Base-by-base conservation (phyloP, 179 eudicot genomes). In the Camellia oleifera region DNA sequence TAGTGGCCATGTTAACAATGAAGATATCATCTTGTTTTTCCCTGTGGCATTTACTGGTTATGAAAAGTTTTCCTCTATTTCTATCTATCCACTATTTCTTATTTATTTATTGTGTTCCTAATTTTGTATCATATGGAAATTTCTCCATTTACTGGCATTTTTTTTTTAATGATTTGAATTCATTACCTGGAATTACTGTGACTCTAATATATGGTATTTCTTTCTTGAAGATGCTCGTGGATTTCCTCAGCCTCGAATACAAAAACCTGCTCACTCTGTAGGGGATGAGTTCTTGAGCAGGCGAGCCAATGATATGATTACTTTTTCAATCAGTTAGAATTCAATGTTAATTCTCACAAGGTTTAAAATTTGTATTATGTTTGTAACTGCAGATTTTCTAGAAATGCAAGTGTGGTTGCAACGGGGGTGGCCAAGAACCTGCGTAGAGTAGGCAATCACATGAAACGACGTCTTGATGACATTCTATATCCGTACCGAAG, bases 351-450 rank as follows among this genome's bases (percentile, higher is more conserved):
- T 46, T 46, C 48, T 9, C 48, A 68, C 17, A 14, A 23, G 80
- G n/a, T 26, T 44, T n/a, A 61, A 32, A 10, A 15, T 71, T 1
- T 81, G 53, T 23, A 15, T 66, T 74, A 68, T 63, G 10, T 26
- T 6, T 7, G 6, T 15, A 75, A 67, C 44, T 81, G 77, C 97
- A 94, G 98, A 79, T 94, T 92, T 75, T 81, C 91, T 17, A 86
- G 98, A 80, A 94, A 92, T 71, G 97, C 97, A 45, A 85, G 80
- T 46, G 80, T 94, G 68, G 97, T 94, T 76, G 98, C 92, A 18
- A 86, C 87, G 69, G 97, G 98, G 73, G 98, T 94, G 63, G 93
- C 84, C 15, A 92, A 89, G 88, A 92, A 94, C 85, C 60, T 92
- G 87, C 83, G 87, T 18, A 92, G 75, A 86, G 95, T 91, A 57